phyloP scores from a whole-genome alignment of 805 yeast species.

The Hanseniaspora taiwanica region DNA sequence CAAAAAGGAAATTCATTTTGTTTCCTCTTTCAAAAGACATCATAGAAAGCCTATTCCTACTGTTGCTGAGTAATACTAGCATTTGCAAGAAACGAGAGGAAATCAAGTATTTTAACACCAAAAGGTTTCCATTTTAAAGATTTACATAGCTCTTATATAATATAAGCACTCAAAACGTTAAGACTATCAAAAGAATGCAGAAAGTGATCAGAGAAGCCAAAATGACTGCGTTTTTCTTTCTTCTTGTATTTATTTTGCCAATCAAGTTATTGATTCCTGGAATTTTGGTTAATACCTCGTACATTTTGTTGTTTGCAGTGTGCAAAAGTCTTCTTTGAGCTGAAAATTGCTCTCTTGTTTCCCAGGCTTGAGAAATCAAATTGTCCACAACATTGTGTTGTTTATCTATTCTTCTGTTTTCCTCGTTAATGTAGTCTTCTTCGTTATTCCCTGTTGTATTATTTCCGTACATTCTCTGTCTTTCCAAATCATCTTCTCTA shows the following conservation, averaged over 20 bases:
- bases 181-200: slow-evolving; percentile 60
- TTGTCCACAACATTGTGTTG: slow-evolving; percentile 69
- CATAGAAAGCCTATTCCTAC: background rate
- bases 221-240: slow-evolving; percentile 79
- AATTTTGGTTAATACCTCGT: slow-evolving; percentile 47
- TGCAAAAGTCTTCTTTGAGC: slow-evolving; percentile 56
- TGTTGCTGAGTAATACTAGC: background rate
- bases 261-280: slow-evolving; percentile 77
- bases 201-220: slow-evolving; percentile 58
- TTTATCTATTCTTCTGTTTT: slow-evolving; percentile 55
- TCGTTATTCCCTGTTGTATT: slow-evolving; percentile 25
- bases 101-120: too few species aligned
- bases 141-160: too few species aligned
- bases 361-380: slow-evolving; percentile 71
- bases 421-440: slow-evolving; percentile 67
- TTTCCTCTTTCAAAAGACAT: background rate
- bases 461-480: slow-evolving; percentile 10
- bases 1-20: background rate
- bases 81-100: too few species aligned
- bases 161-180: slow-evolving; percentile 29
- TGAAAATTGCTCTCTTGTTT: slow-evolving; percentile 73
- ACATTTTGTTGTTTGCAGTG: slow-evolving; percentile 50
- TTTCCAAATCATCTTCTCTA: slow-evolving; percentile 28
- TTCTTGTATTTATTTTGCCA: slow-evolving; percentile 71
- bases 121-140: too few species aligned